phyloP scores from a whole-genome alignment of 208 protist genomes.

The Endotrypanum monterogeii region DNA sequence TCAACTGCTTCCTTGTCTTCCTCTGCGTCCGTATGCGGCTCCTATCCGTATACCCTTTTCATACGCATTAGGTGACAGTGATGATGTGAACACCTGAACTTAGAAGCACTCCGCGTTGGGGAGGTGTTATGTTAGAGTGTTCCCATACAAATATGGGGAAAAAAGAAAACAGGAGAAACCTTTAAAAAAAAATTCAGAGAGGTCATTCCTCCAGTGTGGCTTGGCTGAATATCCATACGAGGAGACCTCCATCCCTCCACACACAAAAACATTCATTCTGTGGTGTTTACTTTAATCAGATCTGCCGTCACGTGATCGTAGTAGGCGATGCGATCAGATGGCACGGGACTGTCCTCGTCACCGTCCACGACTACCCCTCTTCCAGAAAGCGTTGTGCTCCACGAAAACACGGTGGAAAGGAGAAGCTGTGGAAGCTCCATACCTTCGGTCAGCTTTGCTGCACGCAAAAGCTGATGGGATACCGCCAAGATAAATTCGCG shows the following conservation, averaged over 20 bases:
- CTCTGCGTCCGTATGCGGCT: too few species aligned
- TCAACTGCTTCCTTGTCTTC: constrained; percentile 34
- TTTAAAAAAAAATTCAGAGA: neutral
- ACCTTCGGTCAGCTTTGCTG: constrained; percentile 59
- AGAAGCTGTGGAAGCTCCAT: constrained; percentile 66
- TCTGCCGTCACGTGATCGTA: constrained; percentile 88
- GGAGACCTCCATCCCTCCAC: constrained; percentile 42
- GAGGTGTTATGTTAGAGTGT: neutral
- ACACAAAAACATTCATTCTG: constrained; percentile 9
- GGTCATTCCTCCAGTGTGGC: too few species aligned
- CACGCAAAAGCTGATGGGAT: constrained; percentile 58
- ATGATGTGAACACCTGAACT: too few species aligned
- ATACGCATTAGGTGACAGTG: too few species aligned
- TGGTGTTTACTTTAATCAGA: constrained; percentile 65
- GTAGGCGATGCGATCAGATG: constrained; percentile 59
- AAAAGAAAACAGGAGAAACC: too few species aligned
- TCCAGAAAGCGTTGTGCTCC: constrained; percentile 24
- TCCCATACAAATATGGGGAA: neutral
- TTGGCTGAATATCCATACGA: too few species aligned
- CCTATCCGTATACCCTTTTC: too few species aligned
- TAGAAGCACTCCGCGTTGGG: too few species aligned
- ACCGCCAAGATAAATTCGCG: constrained; percentile 36
- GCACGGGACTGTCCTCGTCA: constrained; percentile 47
- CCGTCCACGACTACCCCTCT: constrained; percentile 57
- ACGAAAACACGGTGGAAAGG: constrained; percentile 45